Evolutionary conservation across 2,329 filamentous ascomycete genomes (phyloP), one percentile per base, ranked within the genome.

Genomic region (Aspergillus chevalieri): DNA sequence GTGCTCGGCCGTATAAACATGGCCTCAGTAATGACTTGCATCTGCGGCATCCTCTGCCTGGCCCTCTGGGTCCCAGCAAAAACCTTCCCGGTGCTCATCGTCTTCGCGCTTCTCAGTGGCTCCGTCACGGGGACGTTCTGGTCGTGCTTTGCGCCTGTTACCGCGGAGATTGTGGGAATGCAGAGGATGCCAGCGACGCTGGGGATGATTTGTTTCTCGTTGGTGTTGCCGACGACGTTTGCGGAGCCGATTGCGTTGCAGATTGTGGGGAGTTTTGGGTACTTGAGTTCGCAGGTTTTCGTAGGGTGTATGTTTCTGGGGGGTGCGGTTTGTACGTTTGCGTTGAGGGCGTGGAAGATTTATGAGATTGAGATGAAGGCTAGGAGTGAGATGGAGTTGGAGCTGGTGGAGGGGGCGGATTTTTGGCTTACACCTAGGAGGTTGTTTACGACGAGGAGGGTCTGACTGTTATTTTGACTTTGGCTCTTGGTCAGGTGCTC

Each of bases 1-100:
- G 69, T 67, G 0, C 71, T 81, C 28, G 83, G 83, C 2, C 72
- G 82, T 1, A 75, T 87, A 55, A 85, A 86, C 53, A 80, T 85
- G 66, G 80, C 83, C 1, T 70, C 70, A 1, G 60, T 74, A 7
- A 76, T 80, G 66, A 80, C 80, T 0, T 74, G 79, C 33, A 57
- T 81, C 8, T 77, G 76, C 43, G 81, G 78, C 1, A 36, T 86
- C 1, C 78, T 84, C 56, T 78, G 75, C 47, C 73, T 86, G 19
- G 71, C 79, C 0, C 74, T 86, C 28, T 86, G 83, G 83, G 76
- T 79, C 33, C 79, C 79, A 44, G 78, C 82, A 0, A 75, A 77
- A 52, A 76, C 68, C 45, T 83, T 80, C 63, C 80, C 76, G 1
- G 74, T 83, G 0, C 67, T 85, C 14, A 71, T 78, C 22, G 78